These are phyloP conservation scores for Microascus cirrosus DNA, from an alignment of 2,329 filamentous ascomycete genomes.

Conservation along the genomic window DNA sequence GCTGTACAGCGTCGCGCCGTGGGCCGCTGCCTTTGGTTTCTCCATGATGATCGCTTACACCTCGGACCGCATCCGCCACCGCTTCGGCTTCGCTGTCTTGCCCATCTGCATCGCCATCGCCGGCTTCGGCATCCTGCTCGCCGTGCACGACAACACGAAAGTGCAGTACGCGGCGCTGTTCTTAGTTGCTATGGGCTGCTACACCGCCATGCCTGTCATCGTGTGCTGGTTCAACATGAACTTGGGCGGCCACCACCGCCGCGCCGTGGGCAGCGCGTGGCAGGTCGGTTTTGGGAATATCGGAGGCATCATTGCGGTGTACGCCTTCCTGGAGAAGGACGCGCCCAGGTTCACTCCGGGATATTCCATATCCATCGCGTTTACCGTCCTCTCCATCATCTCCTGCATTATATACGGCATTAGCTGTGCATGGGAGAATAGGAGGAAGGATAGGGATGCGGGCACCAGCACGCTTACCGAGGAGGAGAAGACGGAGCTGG, in stretches of 20 bases:
- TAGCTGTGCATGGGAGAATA: conserved; percentile 50
- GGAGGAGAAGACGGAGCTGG: conserved; percentile 49
- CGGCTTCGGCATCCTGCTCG: conserved; percentile 66
- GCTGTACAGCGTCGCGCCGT: conserved; percentile 46
- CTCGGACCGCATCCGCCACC: conserved; percentile 63
- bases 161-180: conserved; percentile 74
- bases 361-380: conserved; percentile 67
- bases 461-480: conserved; percentile 36
- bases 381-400: conserved; percentile 56
- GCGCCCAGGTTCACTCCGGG: conserved; percentile 59
- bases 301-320: conserved; percentile 69
- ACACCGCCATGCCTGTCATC: conserved; percentile 82
- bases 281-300: conserved; percentile 72
- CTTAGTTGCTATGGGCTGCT: conserved; percentile 67
- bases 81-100: conserved; percentile 65
- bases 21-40: conserved; percentile 58
- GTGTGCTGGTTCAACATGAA: conserved; percentile 81
- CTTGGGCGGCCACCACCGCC: conserved; percentile 58
- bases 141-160: conserved; percentile 53
- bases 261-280: conserved; percentile 63
- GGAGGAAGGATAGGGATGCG: conserved; percentile 37
- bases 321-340: conserved; percentile 55
- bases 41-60: conserved; percentile 52
- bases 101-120: conserved; percentile 58
- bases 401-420: conserved; percentile 49